Evolutionary conservation across 768 basidiomycete genomes (phyloP), one percentile per base, ranked within the genome.

Genomic region (Boletus rubescentipes): DNA sequence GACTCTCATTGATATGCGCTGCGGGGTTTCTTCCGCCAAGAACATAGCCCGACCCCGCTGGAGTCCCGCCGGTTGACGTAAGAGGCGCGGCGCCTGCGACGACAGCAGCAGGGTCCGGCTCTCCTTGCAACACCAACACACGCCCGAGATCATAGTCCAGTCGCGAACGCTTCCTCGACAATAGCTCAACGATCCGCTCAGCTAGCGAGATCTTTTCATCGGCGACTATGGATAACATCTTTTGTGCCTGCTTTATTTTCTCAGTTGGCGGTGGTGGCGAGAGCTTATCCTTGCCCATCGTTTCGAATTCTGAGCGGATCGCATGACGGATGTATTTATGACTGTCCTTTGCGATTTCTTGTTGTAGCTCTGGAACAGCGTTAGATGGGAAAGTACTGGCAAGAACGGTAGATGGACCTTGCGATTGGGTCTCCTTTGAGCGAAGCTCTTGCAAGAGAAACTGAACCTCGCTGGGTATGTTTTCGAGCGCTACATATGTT

Each of bases 381-480:
- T 53, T 20, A 38, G 23, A 14, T 11, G 31, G 31, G 18, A 40
- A 42, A 5, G 30, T 45, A 12, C 9, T 20, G 16, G n/a, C 15
- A 34, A 16, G 10, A n/a, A 35, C 1, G 34, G 35, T 12, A 26
- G 40, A 21, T 52, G 59, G 56, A 70, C 79, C 79, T 64, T 79
- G 75, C 1, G 73, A 72, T 52, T 69, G 70, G 9, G 62, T 62
- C 43, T 81, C 79, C 55, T 74, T 79, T 48, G 73, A 63, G 35
- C 74, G 73, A 32, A 80, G 79, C 57, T 80, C 79, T 15, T 75
- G 72, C n/a, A 80, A 69, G 16, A 80, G 68, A 55, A 73, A 74
- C 23, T 77, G 75, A 9, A 81, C 70, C 62, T 80, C 79, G 31
- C 71, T 73, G 1, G 79, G 79, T 53, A 80, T 66, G 57, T 80